Conservation (phyloP, 2,329 filamentous ascomycete genomes). For the Fusarium brevicatenulatum region DNA sequence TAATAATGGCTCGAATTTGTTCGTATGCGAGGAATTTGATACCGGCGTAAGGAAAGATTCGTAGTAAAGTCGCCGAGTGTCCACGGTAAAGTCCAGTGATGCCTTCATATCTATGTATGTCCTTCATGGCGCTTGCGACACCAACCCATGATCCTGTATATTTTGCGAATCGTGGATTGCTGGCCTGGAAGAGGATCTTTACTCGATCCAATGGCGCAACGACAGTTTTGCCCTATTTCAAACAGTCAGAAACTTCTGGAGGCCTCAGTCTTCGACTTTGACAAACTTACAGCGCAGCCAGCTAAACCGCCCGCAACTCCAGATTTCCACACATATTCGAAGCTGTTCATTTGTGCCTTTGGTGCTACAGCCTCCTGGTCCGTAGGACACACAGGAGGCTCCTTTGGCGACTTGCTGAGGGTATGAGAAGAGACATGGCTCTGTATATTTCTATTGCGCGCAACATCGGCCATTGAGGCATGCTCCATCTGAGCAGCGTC, state of each 20-base stretch:
- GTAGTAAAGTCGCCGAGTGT: constrained; percentile 90
- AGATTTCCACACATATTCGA: constrained; percentile 85
- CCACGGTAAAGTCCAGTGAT: constrained; percentile 84
- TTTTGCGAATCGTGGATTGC: constrained; percentile 92
- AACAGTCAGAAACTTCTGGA: constrained; percentile 16
- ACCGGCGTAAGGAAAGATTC: constrained; percentile 96
- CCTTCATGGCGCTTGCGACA: constrained; percentile 80
- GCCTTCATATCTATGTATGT: constrained; percentile 83
- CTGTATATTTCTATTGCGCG: constrained; percentile 49
- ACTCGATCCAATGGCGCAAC: constrained; percentile 97
- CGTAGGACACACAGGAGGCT: constrained; percentile 59
- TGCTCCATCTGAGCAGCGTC: constrained; percentile 65
- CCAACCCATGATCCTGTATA: constrained; percentile 92
- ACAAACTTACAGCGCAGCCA: constrained; percentile 81
- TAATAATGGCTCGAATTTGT: constrained; percentile 85
- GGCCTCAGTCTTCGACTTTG: background rate
- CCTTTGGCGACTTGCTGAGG: constrained; percentile 41
- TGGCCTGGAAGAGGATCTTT: constrained; percentile 98
- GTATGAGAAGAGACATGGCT: constrained; percentile 42
- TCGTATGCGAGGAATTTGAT: constrained; percentile 99
- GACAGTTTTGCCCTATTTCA: constrained; percentile 83
- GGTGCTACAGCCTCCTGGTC: constrained; percentile 59
- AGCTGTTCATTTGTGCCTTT: constrained; percentile 68
- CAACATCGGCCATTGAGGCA: constrained; percentile 67
- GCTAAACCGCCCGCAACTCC: constrained; percentile 89